phyloP scores from a whole-genome alignment of 1,284 basidiomycete genomes.

The Vanrija humicola region DNA sequence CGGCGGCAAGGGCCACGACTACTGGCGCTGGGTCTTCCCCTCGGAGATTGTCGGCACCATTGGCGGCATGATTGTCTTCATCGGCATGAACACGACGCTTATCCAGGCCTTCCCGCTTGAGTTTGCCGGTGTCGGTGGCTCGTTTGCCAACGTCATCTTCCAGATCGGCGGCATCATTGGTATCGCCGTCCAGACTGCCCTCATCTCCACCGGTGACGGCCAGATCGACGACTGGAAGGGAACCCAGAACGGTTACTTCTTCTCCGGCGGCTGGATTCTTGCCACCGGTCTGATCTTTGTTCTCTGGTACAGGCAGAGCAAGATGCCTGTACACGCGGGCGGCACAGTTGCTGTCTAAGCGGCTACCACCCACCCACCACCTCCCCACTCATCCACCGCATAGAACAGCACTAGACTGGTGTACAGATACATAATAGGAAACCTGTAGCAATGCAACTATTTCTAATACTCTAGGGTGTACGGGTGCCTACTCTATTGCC shows the following conservation, averaged over 20 bases:
- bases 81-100: constrained; percentile 40
- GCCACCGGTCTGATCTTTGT: constrained; percentile 31
- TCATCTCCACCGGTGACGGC: constrained; percentile 31
- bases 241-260: constrained; percentile 32
- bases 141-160: constrained; percentile 44
- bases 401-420: too few relatives aligned
- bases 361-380: neutral
- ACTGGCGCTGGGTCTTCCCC: constrained; percentile 45
- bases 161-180: constrained; percentile 45
- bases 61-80: constrained; percentile 43
- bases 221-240: constrained; percentile 35
- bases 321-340: constrained; percentile 23
- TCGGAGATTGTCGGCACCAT: constrained; percentile 40
- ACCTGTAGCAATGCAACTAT: too few relatives aligned
- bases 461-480: too few relatives aligned
- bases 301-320: constrained; percentile 28
- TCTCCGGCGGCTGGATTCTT: constrained; percentile 30
- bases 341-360: constrained; percentile 19
- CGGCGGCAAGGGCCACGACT: constrained; percentile 39
- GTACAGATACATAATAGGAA: too few relatives aligned
- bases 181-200: constrained; percentile 42
- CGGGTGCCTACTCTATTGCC: too few relatives aligned
- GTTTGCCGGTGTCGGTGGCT: constrained; percentile 39
- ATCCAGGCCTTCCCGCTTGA: constrained; percentile 39
- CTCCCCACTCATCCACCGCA: too few relatives aligned